Evolutionary conservation across 2,329 filamentous ascomycete genomes (phyloP).

Genomic region (Gremmenia infestans): DNA sequence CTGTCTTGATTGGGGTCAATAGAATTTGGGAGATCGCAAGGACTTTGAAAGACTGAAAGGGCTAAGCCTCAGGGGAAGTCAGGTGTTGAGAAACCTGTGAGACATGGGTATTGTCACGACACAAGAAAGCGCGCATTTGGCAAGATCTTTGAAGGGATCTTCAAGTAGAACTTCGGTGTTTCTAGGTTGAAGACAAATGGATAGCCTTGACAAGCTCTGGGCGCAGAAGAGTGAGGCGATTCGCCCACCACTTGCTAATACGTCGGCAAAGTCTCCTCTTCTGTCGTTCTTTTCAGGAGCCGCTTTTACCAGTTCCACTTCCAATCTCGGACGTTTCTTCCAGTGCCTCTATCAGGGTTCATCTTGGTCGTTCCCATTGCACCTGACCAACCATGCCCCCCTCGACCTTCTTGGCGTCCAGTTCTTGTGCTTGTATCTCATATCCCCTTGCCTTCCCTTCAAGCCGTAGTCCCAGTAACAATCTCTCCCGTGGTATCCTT

Average conservation of each 20-base stretch:
- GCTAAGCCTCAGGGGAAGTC: background rate
- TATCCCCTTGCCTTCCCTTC: conserved; percentile 11
- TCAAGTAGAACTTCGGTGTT: background rate
- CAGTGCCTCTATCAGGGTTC: too few relatives aligned
- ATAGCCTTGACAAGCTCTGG: background rate
- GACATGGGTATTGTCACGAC: background rate
- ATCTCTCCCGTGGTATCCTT: conserved; percentile 30
- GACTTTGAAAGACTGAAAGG: background rate
- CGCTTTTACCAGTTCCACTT: background rate
- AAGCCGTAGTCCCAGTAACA: conserved; percentile 29
- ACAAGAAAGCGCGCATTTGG: too few relatives aligned
- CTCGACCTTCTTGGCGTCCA: background rate
- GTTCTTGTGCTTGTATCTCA: background rate
- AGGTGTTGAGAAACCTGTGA: background rate
- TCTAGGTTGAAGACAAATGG: background rate
- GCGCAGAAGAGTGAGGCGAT: background rate
- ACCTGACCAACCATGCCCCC: too few relatives aligned
- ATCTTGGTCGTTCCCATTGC: too few relatives aligned
- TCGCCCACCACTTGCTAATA: background rate
- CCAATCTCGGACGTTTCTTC: too few relatives aligned
- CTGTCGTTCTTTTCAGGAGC: too few relatives aligned
- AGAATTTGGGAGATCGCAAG: background rate
- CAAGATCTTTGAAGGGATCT: background rate
- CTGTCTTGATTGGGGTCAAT: background rate
- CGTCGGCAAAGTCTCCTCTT: background rate